Base-by-base conservation (phyloP, 129 eudicot species). In the Cynara cardunculus region DNA sequence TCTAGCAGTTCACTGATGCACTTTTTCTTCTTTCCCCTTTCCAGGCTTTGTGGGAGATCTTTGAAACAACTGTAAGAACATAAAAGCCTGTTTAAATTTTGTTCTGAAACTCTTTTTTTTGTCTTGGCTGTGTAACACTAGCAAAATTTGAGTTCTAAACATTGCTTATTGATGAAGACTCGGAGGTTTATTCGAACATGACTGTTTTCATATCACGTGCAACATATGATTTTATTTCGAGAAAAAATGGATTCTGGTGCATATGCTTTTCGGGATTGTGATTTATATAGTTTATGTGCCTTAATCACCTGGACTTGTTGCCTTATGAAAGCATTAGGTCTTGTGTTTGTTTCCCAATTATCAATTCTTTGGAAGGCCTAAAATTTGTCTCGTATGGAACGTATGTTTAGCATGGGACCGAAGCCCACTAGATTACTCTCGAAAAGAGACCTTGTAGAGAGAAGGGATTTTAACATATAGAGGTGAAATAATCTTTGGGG, bases 261-360 rank as follows among this genome's bases (percentile, higher is more conserved):
- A 25, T 85, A 84, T 70, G 88, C 85, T 59, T 22, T 56, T 5
- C 21, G 72, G 66, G 82, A 86, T 37, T 73, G 79, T 14, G 77
- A 35, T 56, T 87, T 75, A 14, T 49, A 25, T 3, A 9, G 35
- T 25, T 13, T 13, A 41, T 39, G 34, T 25, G 22, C 71, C 28
- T 3, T 31, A 30, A 14, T 41, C 46, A 25, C 21, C 7, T 39
- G 22, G 32, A 73, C 65, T 10, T 41, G 26, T 21, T 62, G 64
- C 64, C 24, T 53, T 18, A 53, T 18, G 24, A 53, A 53, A n/a
- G 24, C 21, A 53, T 18, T 53, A 53, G 64, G 22, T 53, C 65
- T 56, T 56, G 65, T 56, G 65, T 56, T 41, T 41, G 53, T 8
- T 4, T 2, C 3, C 53, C 53, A 0, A 41, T 37, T 8, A 10